phyloP scores from a whole-genome alignment of 208 protist genomes.

The Trypanosoma lewisi region DNA sequence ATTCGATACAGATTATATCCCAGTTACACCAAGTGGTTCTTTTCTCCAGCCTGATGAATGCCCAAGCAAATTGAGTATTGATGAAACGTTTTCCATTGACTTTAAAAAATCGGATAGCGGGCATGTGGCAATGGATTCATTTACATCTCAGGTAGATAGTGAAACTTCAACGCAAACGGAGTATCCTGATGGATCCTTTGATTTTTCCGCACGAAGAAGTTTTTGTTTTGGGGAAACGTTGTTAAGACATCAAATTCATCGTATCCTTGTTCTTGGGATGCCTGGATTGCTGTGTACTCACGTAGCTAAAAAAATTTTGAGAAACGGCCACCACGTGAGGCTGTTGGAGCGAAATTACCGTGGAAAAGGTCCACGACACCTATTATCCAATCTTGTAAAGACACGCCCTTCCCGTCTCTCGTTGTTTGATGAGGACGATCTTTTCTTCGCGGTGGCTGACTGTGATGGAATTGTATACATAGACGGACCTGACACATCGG shows the following conservation, averaged over 20 bases:
- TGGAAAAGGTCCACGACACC: neutral
- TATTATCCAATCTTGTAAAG: slow-evolving; percentile 16
- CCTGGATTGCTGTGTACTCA: slow-evolving; percentile 8
- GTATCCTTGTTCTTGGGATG: slow-evolving; percentile 12
- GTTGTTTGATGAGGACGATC: slow-evolving; percentile 27
- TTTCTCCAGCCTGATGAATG: slow-evolving; percentile 19
- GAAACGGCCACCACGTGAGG: slow-evolving; percentile 13
- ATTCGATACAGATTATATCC: slow-evolving; percentile 17
- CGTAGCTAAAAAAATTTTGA: slow-evolving; percentile 6
- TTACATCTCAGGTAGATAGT: neutral
- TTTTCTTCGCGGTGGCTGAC: slow-evolving; percentile 19
- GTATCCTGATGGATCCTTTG: neutral
- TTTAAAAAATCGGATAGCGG: neutral
- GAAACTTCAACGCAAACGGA: slow-evolving; percentile 1
- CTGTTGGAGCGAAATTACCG: slow-evolving; percentile 16
- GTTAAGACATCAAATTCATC: slow-evolving; percentile 9
- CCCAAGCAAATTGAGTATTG: slow-evolving; percentile 18
- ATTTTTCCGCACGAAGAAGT: neutral
- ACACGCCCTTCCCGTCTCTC: slow-evolving; percentile 16
- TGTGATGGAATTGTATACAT: slow-evolving; percentile 21
- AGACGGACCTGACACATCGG: slow-evolving; percentile 20
- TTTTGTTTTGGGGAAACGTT: neutral
- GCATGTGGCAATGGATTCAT: neutral
- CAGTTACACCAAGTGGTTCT: slow-evolving; percentile 14
- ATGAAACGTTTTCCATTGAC: slow-evolving; percentile 3